These are phyloP conservation scores for Deinandra increscens DNA, from an alignment of 129 eudicot genomes.

Conservation along the genomic window DNA sequence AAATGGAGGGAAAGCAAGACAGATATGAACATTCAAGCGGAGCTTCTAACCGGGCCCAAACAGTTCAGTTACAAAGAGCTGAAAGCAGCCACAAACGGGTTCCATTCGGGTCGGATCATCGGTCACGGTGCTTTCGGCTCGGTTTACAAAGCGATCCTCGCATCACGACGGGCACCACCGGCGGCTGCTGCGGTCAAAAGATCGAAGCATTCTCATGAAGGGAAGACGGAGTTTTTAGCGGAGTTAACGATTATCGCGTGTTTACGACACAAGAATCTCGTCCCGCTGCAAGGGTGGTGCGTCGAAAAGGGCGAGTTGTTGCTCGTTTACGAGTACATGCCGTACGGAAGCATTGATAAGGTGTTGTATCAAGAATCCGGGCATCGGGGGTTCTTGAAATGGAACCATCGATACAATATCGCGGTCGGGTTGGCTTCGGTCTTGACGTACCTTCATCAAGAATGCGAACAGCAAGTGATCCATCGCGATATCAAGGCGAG, in stretches of 20 bases:
- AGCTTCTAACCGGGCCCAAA: conserved; percentile 67
- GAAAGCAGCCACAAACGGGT: conserved; percentile 67
- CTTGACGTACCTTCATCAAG: conserved; percentile 77
- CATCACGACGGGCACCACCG: conserved; percentile 31
- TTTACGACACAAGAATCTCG: conserved; percentile 75
- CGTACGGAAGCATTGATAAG: conserved; percentile 73
- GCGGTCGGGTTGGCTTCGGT: conserved; percentile 86
- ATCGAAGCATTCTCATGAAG: conserved; percentile 78
- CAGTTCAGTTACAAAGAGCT: conserved; percentile 70
- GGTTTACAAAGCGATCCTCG: conserved; percentile 68
- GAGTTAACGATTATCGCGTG: conserved; percentile 80
- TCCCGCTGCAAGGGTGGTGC: conserved; percentile 93
- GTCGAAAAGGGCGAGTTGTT: conserved; percentile 77
- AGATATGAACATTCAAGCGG: conserved; percentile 52
- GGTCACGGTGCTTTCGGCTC: conserved; percentile 85
- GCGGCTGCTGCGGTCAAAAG: conserved; percentile 93
- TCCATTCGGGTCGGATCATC: conserved; percentile 58
- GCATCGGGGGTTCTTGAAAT: conserved; percentile 44
- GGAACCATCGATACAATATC: conserved; percentile 65
- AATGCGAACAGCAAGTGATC: conserved; percentile 91
- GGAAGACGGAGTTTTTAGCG: conserved; percentile 74
- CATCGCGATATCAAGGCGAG: conserved; percentile 89
- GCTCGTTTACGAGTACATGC: conserved; percentile 90
- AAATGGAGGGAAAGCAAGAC: conserved; percentile 46
- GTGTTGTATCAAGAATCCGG: conserved; percentile 50